Evolutionary conservation across 176 grass and related monocot species (phyloP), one percentile per base, ranked within the genome.

Genomic region (Themeda triandra): DNA sequence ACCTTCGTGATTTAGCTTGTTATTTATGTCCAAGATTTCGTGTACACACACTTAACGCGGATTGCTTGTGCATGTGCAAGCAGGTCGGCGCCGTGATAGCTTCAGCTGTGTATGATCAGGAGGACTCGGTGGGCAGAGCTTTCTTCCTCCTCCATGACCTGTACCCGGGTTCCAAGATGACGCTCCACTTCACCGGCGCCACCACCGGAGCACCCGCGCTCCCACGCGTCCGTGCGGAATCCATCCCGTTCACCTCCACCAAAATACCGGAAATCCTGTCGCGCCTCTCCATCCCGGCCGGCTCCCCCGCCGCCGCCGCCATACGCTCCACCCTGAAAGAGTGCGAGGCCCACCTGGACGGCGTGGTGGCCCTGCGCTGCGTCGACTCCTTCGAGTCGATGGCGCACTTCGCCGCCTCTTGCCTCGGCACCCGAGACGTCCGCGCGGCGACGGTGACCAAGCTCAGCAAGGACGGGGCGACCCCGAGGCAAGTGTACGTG

Each of bases 381-480:
- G 81, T 54, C 64, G 82, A 81, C 49, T 93, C 85, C 23, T 12
- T 82, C 4, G 81, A 93, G 71, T 90, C 91, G 32, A 90, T 93
- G 87, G 84, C 81, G 17, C 87, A 90, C 14, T 90, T 87, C 45
- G 49, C 69, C 70, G 46, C 36, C 12, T 67, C 84, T 36, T 51
- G 70, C 80, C 90, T 86, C 53, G 70, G 70, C 18, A 86, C 83
- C 14, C 12, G 28, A 31, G 28, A 80, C 37, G 2, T 92, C 46
- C 72, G 5, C 33, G 31, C 77, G 23, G 29, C 28, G 81, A 77
- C 81, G 14, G 8, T 53, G 49, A 87, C 89, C 25, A 70, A n/a
- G 41, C 48, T 85, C 46, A 33, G 10, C 76, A 70, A 39, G 49
- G 73, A 56, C 28, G 28, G 58, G 30, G 21, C 15, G 28, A 31